Base-by-base conservation (phyloP, 345 rosid genomes). In the Gynandropsis gynandra region DNA sequence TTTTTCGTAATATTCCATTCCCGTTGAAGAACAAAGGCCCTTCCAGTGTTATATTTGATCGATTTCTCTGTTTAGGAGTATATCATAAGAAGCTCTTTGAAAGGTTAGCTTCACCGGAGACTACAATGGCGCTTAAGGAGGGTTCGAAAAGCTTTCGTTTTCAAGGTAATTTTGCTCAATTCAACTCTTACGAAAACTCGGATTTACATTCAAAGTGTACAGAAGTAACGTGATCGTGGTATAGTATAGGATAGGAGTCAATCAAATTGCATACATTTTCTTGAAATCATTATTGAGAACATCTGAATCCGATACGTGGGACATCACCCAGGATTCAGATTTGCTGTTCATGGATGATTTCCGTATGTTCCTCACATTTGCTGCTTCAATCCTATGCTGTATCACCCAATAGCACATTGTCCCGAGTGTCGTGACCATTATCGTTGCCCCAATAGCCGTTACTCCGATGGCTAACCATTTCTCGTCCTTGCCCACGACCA, bases 351-450 rank as follows among this genome's bases (percentile, higher is more conserved):
- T 10, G 4, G 89, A 76, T 0, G 87, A 76, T 73, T 58, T 73
- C 50, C 94, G 59, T 12, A 87, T 70, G 61, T 64, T 83, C 61
- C 85, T 80, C 62, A 78, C 41, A 40, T 69, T 87, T 4, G 78
- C 69, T 19, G 81, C 83, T 65, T 87, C 90, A 4, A 87, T 87
- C 50, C 79, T 74, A 50, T 84, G 90, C 66, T 61, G 71, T 16
- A 84, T 78, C 17, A 87, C 88, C 96, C 94, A 87, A 44, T 76
- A 84, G 57, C 76, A 81, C 90, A 87, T 87, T 0, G 90, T 84
- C 10, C 94, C 96, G 54, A 84, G 54, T 9, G 96, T 87, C 0
- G 90, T 74, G 19, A 67, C 83, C 96, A 87, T 87, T 45, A 87
- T 87, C 8, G 69, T 66, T 11, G 94, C 76, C 19, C 96, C 88